Percentiles rank a stretch among this genome's conserved stretches.
These are phyloP conservation scores for Tillandsia leiboldiana DNA, from an alignment of 176 grass and related monocot species.

Conservation along the genomic window DNA sequence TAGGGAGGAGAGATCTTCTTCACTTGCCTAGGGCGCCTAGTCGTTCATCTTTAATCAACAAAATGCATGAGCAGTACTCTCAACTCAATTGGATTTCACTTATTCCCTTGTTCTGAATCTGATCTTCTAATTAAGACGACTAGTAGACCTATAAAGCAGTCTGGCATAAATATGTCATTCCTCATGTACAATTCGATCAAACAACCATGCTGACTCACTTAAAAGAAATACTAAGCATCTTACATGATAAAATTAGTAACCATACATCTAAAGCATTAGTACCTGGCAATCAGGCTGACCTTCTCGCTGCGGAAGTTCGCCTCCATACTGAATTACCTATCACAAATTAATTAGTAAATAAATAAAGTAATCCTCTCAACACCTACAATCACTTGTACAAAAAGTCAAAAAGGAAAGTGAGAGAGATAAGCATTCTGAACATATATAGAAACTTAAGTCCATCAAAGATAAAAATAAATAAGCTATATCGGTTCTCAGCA, in stretches of 20 bases:
- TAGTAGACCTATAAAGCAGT: neutral
- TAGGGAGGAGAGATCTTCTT: neutral
- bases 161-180: neutral
- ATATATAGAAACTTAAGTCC: neutral
- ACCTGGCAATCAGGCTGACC: conserved; percentile 53
- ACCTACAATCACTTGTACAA: neutral
- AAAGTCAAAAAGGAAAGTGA: neutral
- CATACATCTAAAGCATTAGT: neutral
- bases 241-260: neutral
- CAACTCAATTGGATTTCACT: neutral
- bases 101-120: neutral
- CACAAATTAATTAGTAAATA: neutral
- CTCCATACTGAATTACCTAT: conserved; percentile 25
- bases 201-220: neutral
- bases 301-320: conserved; percentile 40
- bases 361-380: neutral
- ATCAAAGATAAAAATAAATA: neutral
- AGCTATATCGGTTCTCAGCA: neutral
- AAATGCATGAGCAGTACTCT: neutral
- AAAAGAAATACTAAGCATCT: neutral
- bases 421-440: neutral
- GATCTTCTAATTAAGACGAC: neutral
- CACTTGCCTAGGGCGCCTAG: neutral
- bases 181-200: neutral
- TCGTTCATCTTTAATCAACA: neutral